Evolutionary conservation across 805 yeast genomes (phyloP), one percentile per base, ranked within the genome.

Genomic region (Metschnikowia rubicola): DNA sequence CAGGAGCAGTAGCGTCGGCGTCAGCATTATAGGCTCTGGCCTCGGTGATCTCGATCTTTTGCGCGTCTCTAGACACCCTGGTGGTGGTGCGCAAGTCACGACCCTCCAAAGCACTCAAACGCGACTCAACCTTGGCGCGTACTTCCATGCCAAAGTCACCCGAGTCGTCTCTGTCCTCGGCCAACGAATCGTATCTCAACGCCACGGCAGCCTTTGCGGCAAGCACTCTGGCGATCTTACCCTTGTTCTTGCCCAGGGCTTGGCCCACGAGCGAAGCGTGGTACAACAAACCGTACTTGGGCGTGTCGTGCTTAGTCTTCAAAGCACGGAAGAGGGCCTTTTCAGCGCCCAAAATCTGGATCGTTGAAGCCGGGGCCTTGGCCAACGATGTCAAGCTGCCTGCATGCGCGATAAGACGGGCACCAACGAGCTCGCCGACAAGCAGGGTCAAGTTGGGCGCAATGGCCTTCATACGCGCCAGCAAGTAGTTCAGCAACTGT

Each of bases 121-220:
- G 86, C 50, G 88, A 79, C 74, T 94, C 99, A 61, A 94, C 92
- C 78, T 89, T 90, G 58, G 88, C 83, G 74, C 99, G 84, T 58
- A 87, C 92, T 58, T 84, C 86, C 59, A 88, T 77, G 64, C 99
- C 99, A 62, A 91, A 79, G 59, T 91, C 96, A 55, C 97, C 97
- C 53, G 88, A 81, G 64, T 94, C 98, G 60, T 89, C 96, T 71
- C 97, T 83, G 62, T 94, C 98, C 76, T 94, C 99, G 55, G 97
- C 86, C 52, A 94, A 77, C 30, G 97, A 96, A 75, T 94, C 99
- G 69, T 87, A 92, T 78, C 99, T 88, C 60, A 92, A 77, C 53
- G 97, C 88, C 62, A 94, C 95, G 46, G 99, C 96, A 58, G 97
- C 96, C 77, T 94, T 94, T 50, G 98, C 98, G 60, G 99, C 99